Evolutionary conservation across 352 stramenopile genomes (phyloP), one percentile per base, ranked within the genome.

Genomic region (Phytophthora capsici): DNA sequence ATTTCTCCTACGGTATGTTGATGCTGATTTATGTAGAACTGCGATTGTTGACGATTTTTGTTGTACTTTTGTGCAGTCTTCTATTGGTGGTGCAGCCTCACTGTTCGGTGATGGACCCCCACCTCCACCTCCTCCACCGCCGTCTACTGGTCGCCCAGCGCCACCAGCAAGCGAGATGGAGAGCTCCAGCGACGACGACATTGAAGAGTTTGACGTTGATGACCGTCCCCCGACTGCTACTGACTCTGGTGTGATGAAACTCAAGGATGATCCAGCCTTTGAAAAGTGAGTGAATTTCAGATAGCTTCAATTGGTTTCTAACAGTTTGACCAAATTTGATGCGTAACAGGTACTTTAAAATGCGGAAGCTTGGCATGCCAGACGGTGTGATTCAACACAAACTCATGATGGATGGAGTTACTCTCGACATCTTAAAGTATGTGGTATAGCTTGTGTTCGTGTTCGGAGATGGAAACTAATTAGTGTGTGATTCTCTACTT

Each of bases 321-420:
- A 62, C 28, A 19, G 8, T 28, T 37, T 41, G 4, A 20, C 13
- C 63, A 69, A 6, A 8, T 47, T 53, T 41, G 34, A 41, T 22
- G 40, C 14, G 12, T 45, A 19, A 16, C 51, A 93, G 86, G 59
- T 94, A 93, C 66, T 95, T 95, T 54, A 91, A 75, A 66, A 95
- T 95, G 86, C 71, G 80, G 34, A 93, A 93, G 54, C 71, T 95
- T 38, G 84, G 83, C 1, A 85, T 95, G 70, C 84, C 86, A 0
- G 86, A 95, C 38, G 82, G 80, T 0, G 74, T 89, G 3, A 93
- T 95, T 69, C 76, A 87, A 26, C 86, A 95, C 43, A 95, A 95
- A 57, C 49, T 95, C 23, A 77, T 80, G 67, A 85, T 95, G 79
- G 84, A 95, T 54, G 84, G 83, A 22, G 71, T 95, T 14, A 83